A percentile compares a stretch with the other conserved stretches of the same genome.
Conservation (phyloP, 2,329 filamentous ascomycete genomes). For the Lecanicillium sp. region DNA sequence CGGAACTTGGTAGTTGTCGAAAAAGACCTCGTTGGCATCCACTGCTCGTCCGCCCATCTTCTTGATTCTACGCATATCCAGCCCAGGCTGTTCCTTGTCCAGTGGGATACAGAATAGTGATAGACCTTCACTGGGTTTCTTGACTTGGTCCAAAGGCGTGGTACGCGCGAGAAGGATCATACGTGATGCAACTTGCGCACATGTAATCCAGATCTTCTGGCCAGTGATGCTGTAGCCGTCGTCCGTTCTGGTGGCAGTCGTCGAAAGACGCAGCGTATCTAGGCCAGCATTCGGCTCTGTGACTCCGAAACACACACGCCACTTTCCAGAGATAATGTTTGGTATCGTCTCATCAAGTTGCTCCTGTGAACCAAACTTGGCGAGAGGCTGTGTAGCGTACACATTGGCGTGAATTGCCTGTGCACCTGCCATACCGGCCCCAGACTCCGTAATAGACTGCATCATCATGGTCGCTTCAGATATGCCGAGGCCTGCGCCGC, state of each 20-base stretch:
- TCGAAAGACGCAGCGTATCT: constrained; percentile 65
- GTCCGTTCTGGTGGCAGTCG: constrained; percentile 49
- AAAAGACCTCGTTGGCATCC: constrained; percentile 83
- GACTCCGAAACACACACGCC: constrained; percentile 72
- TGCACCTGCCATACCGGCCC: constrained; percentile 69
- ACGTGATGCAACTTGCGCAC: constrained; percentile 70
- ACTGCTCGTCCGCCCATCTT: constrained; percentile 83
- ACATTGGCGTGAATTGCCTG: constrained; percentile 59
- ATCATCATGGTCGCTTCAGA: constrained; percentile 83
- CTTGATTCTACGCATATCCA: constrained; percentile 64
- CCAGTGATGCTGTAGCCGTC: constrained; percentile 62
- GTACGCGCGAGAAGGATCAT: constrained; percentile 81
- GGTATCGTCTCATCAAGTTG: constrained; percentile 60
- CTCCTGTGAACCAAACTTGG: constrained; percentile 60
- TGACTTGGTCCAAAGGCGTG: constrained; percentile 57
- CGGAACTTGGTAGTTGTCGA: constrained; percentile 67
- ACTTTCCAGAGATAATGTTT: constrained; percentile 63
- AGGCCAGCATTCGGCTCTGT: constrained; percentile 79
- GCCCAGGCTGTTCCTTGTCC: constrained; percentile 47
- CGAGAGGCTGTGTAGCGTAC: constrained; percentile 68
- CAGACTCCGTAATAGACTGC: constrained; percentile 71
- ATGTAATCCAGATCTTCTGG: constrained; percentile 88
- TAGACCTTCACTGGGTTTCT: constrained; percentile 65
- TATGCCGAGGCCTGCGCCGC: constrained; percentile 69
- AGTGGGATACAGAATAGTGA: constrained; percentile 78